Evolutionary conservation across 2,329 filamentous ascomycete genomes (phyloP).

Genomic region (Pyrenophora tritici-repentis): DNA sequence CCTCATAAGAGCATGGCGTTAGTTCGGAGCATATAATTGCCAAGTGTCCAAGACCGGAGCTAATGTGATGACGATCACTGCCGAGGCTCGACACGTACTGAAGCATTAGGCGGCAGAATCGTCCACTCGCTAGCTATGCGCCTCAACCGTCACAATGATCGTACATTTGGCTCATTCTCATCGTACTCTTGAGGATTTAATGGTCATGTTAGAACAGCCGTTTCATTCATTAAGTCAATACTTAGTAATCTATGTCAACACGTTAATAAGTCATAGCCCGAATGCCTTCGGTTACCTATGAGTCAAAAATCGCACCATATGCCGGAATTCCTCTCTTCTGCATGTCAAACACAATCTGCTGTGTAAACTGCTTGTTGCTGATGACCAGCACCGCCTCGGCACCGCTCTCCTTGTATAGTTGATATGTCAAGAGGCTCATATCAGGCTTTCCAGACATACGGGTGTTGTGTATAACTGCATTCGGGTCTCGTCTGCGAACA

Average conservation of each 20-base stretch:
- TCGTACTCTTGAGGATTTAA: neutral
- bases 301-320: slow-evolving; percentile 76
- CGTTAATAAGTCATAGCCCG: neutral
- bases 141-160: too few relatives aligned
- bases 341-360: slow-evolving; percentile 69
- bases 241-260: neutral
- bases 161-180: too few relatives aligned
- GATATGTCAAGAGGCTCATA: slow-evolving; percentile 63
- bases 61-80: too few relatives aligned
- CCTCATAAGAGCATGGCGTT: too few relatives aligned
- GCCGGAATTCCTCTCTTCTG: slow-evolving; percentile 69
- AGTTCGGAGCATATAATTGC: too few relatives aligned
- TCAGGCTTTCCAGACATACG: slow-evolving; percentile 65
- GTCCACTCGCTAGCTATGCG: too few relatives aligned
- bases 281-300: slow-evolving; percentile 38
- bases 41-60: too few relatives aligned
- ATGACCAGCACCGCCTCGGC: slow-evolving; percentile 75
- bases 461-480: slow-evolving; percentile 73
- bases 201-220: neutral
- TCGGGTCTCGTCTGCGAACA: slow-evolving; percentile 63
- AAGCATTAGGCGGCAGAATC: neutral
- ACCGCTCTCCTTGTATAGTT: slow-evolving; percentile 55
- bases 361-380: slow-evolving; percentile 70
- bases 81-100: slow-evolving; percentile 8
- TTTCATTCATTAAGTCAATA: neutral